phyloP scores from a whole-genome alignment of 2,329 filamentous ascomycete genomes.

The Cytospora piceae region DNA sequence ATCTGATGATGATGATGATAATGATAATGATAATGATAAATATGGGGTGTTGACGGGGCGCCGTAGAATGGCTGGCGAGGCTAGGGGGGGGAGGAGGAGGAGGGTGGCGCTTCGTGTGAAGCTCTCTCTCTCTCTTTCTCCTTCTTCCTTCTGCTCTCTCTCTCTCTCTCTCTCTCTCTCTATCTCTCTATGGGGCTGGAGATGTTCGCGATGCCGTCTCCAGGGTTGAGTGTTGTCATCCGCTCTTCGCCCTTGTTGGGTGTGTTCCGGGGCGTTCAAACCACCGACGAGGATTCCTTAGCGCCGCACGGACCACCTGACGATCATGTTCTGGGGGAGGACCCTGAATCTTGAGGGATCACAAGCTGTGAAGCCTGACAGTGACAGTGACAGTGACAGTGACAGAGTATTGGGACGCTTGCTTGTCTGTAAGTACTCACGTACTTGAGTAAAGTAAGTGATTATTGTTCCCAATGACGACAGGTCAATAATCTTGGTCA shows the following conservation, averaged over 20 bases:
- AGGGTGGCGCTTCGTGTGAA: not conserved
- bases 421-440: not conserved
- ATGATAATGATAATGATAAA: not conserved
- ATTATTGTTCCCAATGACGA: too few species aligned
- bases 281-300: slow-evolving; percentile 7
- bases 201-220: not conserved
- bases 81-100: not conserved
- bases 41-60: not conserved
- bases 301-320: slow-evolving; percentile 7
- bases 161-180: not conserved
- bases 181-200: not conserved
- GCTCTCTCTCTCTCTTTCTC: slow-evolving; percentile 3
- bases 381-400: not conserved
- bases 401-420: not conserved
- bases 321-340: slow-evolving; percentile 3
- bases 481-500: too few species aligned
- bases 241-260: not conserved
- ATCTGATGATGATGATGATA: not conserved
- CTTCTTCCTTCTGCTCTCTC: too few species aligned
- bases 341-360: slow-evolving; percentile 12
- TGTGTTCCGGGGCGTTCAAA: slow-evolving; percentile 5
- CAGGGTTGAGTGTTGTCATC: not conserved
- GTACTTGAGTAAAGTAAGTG: not conserved
- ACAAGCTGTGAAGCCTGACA: not conserved
- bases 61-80: slow-evolving; percentile 4